These are phyloP conservation scores for Chloroidium sp. DNA, from an alignment of 163 green algal species.

Conservation along the genomic window DNA sequence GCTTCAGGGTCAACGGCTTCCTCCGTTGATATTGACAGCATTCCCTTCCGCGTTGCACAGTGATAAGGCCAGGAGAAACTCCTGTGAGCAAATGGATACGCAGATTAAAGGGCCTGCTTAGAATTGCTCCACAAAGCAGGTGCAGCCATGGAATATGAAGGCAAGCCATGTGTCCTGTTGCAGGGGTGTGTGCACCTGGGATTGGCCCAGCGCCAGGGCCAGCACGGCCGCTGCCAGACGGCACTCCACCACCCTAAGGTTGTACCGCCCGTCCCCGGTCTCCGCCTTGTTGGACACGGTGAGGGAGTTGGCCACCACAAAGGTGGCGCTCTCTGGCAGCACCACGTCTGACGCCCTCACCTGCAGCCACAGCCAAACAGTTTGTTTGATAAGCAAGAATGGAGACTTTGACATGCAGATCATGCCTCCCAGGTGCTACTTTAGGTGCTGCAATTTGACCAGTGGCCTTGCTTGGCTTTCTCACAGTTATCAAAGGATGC, in stretches of 20 bases:
- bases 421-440: too few relatives aligned
- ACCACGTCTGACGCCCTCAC: conserved; percentile 69
- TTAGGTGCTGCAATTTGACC: too few relatives aligned
- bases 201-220: conserved; percentile 47
- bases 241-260: conserved; percentile 95
- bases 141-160: neutral
- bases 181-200: conserved; percentile 14
- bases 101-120: too few relatives aligned
- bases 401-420: too few relatives aligned
- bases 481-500: too few relatives aligned
- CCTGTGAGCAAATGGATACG: too few relatives aligned
- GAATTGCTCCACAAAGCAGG: too few relatives aligned
- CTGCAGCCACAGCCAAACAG: conserved; percentile 12
- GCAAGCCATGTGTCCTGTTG: neutral
- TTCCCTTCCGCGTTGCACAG: neutral
- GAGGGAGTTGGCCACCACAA: conserved; percentile 93
- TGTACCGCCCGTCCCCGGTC: conserved; percentile 79
- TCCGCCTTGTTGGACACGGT: conserved; percentile 88
- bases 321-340: conserved; percentile 66
- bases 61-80: neutral
- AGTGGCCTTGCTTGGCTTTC: too few relatives aligned
- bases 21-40: neutral
- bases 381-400: too few relatives aligned
- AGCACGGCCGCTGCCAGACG: conserved; percentile 72
- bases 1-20: too few relatives aligned